Conservation (phyloP, 2,329 filamentous ascomycete genomes). For the Mycosphaerelloides madeirae region DNA sequence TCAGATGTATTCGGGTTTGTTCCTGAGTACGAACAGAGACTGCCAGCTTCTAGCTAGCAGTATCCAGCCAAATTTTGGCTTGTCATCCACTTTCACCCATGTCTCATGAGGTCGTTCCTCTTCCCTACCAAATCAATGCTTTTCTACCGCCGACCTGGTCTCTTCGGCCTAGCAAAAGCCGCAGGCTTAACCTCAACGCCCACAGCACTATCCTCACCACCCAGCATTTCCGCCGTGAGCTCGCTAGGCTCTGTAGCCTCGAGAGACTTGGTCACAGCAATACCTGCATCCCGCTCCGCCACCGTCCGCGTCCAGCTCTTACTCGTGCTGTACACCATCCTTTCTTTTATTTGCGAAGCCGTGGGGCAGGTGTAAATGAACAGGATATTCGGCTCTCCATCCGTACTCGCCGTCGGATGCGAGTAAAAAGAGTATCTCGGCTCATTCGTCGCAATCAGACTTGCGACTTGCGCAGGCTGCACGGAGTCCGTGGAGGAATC, state of each 20-base stretch:
- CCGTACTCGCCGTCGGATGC: constrained; percentile 50
- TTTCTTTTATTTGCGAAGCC: constrained; percentile 69
- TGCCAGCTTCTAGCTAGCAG: too few relatives aligned
- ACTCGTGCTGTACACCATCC: constrained; percentile 72
- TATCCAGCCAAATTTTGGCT: too few relatives aligned
- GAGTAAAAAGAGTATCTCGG: constrained; percentile 77
- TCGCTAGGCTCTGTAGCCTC: constrained; percentile 63
- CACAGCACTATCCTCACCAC: constrained; percentile 25
- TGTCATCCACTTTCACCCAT: too few relatives aligned
- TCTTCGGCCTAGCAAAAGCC: constrained; percentile 72
- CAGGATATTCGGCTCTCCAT: constrained; percentile 53
- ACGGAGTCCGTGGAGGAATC: constrained; percentile 51
- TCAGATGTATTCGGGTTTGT: too few relatives aligned
- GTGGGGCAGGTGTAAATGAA: constrained; percentile 81
- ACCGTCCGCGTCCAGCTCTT: constrained; percentile 56
- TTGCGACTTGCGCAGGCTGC: constrained; percentile 55
- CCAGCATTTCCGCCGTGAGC: constrained; percentile 62
- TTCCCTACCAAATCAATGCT: too few relatives aligned
- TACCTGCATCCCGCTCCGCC: constrained; percentile 60
- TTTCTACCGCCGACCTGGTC: constrained; percentile 58
- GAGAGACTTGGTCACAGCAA: constrained; percentile 64
- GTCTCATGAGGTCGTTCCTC: too few relatives aligned
- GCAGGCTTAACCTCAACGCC: constrained; percentile 60
- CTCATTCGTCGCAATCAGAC: constrained; percentile 60
- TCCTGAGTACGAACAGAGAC: too few relatives aligned